These are phyloP conservation scores for Capsella rubella DNA, from an alignment of 441 rosid species.

Conservation along the genomic window DNA sequence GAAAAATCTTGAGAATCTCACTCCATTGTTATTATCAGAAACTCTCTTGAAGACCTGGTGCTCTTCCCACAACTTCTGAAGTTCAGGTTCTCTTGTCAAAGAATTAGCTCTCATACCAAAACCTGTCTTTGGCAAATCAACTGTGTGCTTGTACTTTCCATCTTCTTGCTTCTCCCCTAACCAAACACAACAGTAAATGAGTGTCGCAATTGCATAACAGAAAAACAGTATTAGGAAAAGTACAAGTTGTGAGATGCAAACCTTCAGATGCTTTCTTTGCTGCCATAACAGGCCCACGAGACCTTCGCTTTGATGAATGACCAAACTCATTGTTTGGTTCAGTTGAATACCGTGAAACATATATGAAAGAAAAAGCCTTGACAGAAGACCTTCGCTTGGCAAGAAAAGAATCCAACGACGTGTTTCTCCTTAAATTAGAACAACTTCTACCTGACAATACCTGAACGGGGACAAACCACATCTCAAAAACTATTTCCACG, in stretches of 20 bases:
- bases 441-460: slow-evolving; percentile 58
- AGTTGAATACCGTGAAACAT: slow-evolving; percentile 52
- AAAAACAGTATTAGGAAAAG: neutral
- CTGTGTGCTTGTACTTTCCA: slow-evolving; percentile 90
- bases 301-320: slow-evolving; percentile 77
- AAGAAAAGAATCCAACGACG: slow-evolving; percentile 49
- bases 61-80: slow-evolving; percentile 91
- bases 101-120: slow-evolving; percentile 97
- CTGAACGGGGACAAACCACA: slow-evolving; percentile 45
- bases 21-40: slow-evolving; percentile 80
- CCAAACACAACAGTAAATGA: slow-evolving; percentile 20
- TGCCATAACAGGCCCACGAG: slow-evolving; percentile 95
- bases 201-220: slow-evolving; percentile 10
- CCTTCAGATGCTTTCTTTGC: slow-evolving; percentile 87
- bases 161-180: slow-evolving; percentile 87
- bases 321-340: slow-evolving; percentile 50
- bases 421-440: slow-evolving; percentile 55
- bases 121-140: slow-evolving; percentile 88
- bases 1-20: slow-evolving; percentile 48
- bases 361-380: slow-evolving; percentile 57
- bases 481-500: slow-evolving; percentile 23
- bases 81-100: slow-evolving; percentile 87
- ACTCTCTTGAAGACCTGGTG: slow-evolving; percentile 84
- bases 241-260: slow-evolving; percentile 33
- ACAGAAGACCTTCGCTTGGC: slow-evolving; percentile 54